Base-by-base conservation (phyloP, 352 stramenopile genomes). In the Globisporangium mamillatum region DNA sequence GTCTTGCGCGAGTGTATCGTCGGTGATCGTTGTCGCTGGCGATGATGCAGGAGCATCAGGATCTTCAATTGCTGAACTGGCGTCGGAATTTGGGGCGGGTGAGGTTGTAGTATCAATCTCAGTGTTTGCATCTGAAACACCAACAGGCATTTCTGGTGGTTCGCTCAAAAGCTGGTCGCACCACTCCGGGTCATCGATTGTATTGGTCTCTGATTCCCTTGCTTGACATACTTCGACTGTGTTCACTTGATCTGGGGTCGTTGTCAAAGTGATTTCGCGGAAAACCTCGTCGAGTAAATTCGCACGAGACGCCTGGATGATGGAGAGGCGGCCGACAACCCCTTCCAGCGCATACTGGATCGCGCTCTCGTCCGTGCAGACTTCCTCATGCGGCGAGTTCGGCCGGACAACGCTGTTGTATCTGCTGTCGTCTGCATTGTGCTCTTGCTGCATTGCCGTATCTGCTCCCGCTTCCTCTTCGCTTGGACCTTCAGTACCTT, bases 341-440 rank as follows among this genome's bases (percentile, higher is more conserved):
- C 10, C 53, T 32, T 60, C 52, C 5, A 67, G 34, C 12, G 62
- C 34, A 4, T 52, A 3, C 9, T 67, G 46, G 16, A 44, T 16
- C 32, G n/a, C 50, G 52, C 52, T 67, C 25, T 60, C 52, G 38
- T 67, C 52, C 18, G 5, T 50, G 52, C 24, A 67, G 16, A 38
- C 24, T 52, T 61, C 52, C n/a, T 67, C 50, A 5, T 54, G 36
- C 34, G 62, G 52, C 16, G 62, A 67, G 38, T 67, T 61, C 34
- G 32, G 62, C 9, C 52, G n/a, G 2, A 36, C 34, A 7, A 50
- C 8, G 38, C 34, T 64, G 10, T 9, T 53, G 6, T 41, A 25
- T 9, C n/a, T 55, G 7, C 44, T 52, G 18, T 52, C 5, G 9
- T 22, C 18, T 12, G 18, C 7, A n/a, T 24, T 24, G 44, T 4